Evolutionary conservation across 2,329 filamentous ascomycete species (phyloP).

Genomic region (Stromatinia cepivora): DNA sequence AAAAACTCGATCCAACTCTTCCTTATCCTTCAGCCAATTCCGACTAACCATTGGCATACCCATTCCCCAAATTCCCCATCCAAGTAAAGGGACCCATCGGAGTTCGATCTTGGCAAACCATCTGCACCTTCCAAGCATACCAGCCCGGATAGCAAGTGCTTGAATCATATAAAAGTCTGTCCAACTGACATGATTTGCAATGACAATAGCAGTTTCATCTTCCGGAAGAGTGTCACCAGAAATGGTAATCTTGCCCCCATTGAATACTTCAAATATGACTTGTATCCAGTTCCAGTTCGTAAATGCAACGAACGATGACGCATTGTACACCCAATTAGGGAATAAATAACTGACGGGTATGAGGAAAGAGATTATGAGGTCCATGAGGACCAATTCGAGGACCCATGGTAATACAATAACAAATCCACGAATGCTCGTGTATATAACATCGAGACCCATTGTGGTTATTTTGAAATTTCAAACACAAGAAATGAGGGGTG

Average conservation of each 20-base stretch:
- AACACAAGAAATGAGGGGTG: neutral
- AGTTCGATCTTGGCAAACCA: conserved; percentile 64
- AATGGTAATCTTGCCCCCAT: conserved; percentile 54
- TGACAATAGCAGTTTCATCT: conserved; percentile 60
- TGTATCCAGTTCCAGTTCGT: conserved; percentile 60
- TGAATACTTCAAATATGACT: conserved; percentile 54
- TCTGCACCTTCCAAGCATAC: conserved; percentile 61
- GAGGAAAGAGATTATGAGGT: conserved; percentile 52
- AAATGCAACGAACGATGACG: conserved; percentile 55
- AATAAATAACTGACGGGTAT: conserved; percentile 50
- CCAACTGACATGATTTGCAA: conserved; percentile 62
- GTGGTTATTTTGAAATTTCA: neutral
- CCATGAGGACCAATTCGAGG: conserved; percentile 52
- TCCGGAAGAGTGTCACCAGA: conserved; percentile 53
- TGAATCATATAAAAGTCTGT: conserved; percentile 66
- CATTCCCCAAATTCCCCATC: conserved; percentile 65
- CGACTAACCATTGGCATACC: conserved; percentile 63
- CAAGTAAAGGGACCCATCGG: conserved; percentile 58
- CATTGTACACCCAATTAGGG: conserved; percentile 53
- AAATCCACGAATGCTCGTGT: conserved; percentile 46
- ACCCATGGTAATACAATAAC: conserved; percentile 53
- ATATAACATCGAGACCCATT: conserved; percentile 10
- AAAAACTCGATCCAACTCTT: conserved; percentile 59
- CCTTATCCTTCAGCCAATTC: conserved; percentile 57
- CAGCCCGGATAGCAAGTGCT: conserved; percentile 52